A percentile compares a stretch with the other conserved stretches of the same genome.
phyloP scores from a whole-genome alignment of 192 early-diverging fungal species.

The Linnemannia zychae region DNA sequence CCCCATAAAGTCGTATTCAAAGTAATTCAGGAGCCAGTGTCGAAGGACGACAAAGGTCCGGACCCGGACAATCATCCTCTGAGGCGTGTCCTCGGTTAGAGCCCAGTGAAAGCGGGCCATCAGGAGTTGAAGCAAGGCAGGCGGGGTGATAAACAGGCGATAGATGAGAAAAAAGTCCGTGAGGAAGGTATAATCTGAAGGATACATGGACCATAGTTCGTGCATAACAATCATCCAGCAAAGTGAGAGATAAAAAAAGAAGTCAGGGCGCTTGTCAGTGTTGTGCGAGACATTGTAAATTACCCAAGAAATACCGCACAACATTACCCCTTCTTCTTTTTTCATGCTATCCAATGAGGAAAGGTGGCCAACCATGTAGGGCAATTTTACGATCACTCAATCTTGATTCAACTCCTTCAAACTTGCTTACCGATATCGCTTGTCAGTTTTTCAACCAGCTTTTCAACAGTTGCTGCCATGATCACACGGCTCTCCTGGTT shows the following conservation, averaged over 20 bases:
- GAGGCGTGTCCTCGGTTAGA: constrained; percentile 60
- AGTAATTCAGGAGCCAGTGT: constrained; percentile 74
- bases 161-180: constrained; percentile 76
- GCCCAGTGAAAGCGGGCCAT: constrained; percentile 70
- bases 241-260: not conserved
- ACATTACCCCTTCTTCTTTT: not conserved
- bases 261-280: not conserved
- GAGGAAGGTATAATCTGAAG: constrained; percentile 69
- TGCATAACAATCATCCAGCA: constrained; percentile 9
- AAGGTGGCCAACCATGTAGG: not conserved
- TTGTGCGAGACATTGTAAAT: constrained; percentile 1
- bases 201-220: constrained; percentile 9
- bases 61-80: constrained; percentile 66
- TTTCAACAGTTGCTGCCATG: constrained; percentile 72
- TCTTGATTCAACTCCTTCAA: not conserved
- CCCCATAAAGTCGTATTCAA: constrained; percentile 68
- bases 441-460: constrained; percentile 68
- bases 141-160: constrained; percentile 68
- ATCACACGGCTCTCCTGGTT: constrained; percentile 35
- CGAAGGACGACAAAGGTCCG: constrained; percentile 72
- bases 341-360: not conserved
- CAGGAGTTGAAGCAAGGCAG: constrained; percentile 65
- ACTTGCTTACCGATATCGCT: constrained; percentile 59
- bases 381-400: not conserved
- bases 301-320: not conserved